Conservation (phyloP, 2,329 filamentous ascomycete genomes). For the Scleromitrula shiraiana region DNA sequence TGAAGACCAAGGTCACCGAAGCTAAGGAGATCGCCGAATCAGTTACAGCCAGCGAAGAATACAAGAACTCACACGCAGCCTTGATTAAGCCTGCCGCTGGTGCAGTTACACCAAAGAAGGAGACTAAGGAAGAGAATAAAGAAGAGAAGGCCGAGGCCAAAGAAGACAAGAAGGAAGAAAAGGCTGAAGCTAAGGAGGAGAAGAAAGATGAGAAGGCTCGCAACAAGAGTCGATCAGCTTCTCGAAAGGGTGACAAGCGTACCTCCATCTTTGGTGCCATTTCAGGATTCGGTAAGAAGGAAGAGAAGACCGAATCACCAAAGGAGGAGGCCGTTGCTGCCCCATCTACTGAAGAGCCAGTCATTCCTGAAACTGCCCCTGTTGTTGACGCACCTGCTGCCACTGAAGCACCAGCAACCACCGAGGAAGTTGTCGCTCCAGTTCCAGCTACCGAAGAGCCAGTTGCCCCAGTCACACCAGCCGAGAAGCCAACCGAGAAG, state of each 20-base stretch:
- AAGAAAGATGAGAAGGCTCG: constrained; percentile 41
- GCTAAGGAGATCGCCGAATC: constrained; percentile 72
- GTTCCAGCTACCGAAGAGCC: constrained; percentile 35
- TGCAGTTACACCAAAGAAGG: constrained; percentile 27
- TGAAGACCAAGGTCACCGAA: constrained; percentile 76
- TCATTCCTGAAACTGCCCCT: constrained; percentile 16
- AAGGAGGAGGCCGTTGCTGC: constrained; percentile 20
- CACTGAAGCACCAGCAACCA: constrained; percentile 6
- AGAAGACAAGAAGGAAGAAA: constrained; percentile 30
- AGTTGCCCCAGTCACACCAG: constrained; percentile 21
- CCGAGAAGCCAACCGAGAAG: constrained; percentile 22
- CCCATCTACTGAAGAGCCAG: constrained; percentile 18
- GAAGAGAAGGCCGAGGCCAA: constrained; percentile 24
- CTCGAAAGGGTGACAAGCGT: constrained; percentile 46
- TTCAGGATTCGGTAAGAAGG: constrained; percentile 35
- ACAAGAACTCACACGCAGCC: constrained; percentile 54
- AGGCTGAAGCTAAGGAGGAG: constrained; percentile 33
- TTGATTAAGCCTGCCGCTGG: constrained; percentile 36
- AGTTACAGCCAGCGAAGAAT: constrained; percentile 71
- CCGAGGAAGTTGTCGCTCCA: constrained; percentile 21
- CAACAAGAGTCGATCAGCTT: constrained; percentile 56
- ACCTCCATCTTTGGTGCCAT: constrained; percentile 54
- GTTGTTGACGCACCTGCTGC: constrained; percentile 21
- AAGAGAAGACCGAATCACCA: constrained; percentile 29
- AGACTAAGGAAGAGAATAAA: constrained; percentile 31